Evolutionary conservation across 2,329 filamentous ascomycete genomes (phyloP).

Genomic region (Botrytis medusae): DNA sequence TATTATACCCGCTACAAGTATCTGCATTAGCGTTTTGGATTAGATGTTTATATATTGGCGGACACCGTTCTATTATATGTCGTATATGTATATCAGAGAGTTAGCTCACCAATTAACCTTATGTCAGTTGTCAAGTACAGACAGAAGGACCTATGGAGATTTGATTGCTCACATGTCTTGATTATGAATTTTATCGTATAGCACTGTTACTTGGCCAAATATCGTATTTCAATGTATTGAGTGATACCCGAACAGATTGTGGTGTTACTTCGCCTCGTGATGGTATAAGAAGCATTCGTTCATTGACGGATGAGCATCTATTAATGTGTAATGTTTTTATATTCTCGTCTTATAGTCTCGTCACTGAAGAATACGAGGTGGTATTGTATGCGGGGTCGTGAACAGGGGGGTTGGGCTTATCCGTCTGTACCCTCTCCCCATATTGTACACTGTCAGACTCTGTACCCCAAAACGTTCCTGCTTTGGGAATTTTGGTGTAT

Average conservation of each 20-base stretch:
- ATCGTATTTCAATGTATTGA: too few species aligned
- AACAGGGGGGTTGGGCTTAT: background rate
- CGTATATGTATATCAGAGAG: background rate
- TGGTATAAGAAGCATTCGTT: background rate
- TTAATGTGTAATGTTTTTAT: background rate
- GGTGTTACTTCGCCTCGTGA: background rate
- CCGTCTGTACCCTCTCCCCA: background rate
- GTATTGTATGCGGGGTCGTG: constrained; percentile 1
- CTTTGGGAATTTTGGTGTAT: background rate
- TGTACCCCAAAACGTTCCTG: background rate
- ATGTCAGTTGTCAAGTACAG: background rate
- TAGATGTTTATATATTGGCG: background rate
- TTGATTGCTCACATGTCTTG: background rate
- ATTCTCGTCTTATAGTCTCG: background rate
- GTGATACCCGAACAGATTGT: background rate
- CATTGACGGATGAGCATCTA: background rate
- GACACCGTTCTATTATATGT: background rate
- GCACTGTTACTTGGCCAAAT: background rate
- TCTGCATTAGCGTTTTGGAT: background rate
- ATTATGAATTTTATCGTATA: background rate
- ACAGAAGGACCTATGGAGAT: background rate
- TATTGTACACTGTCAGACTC: background rate
- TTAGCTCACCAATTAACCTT: background rate
- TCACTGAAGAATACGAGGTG: constrained; percentile 13
- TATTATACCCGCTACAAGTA: background rate